Base-by-base conservation (phyloP, 768 basidiomycete species). In the Mrakia hoshinonis region DNA sequence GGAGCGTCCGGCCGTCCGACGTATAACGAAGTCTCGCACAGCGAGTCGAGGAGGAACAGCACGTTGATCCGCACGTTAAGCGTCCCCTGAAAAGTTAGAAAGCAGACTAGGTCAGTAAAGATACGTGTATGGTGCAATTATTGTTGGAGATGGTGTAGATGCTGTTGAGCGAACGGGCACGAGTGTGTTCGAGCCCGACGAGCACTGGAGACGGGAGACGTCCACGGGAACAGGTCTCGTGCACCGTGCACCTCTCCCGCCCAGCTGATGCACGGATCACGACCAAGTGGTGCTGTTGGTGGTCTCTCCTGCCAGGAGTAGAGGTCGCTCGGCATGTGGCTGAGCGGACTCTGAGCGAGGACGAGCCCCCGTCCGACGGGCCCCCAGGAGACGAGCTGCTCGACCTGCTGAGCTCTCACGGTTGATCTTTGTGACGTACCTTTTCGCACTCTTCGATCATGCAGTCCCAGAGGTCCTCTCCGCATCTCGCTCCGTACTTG, bases 401-500 rank as follows among this genome's bases (percentile, higher is more conserved):
- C 46, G 10, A 38, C 18, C 10, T 39, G 29, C 10, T 15, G 20
- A 12, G 20, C 15, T 18, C 49, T 5, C 5, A 9, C 12, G 7
- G 4, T 4, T 20, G 18, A 34, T 2, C n/a, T n/a, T n/a, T n/a
- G n/a, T 26, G 2, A 61, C 58, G 31, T 70, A 89, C 92, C 84
- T 92, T 94, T 78, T 89, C 87, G 74, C 88, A 91, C 81, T 94
- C 91, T 77, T 95, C 92, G 31, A 92, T 80, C 48, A 95, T 85
- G 75, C 92, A 94, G 75, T 94, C 92, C 93, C 92, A 95, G 13
- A 95, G 79, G 79, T 96, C 92, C 76, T 95, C 92, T 7, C 90
- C 92, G 69, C 91, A 93, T 69, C 85, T 85, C 6, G 87, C 82
- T 67, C 89, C 92, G 76, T 89, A 87, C 78, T 92, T 92, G 68